A percentile compares a stretch with the other conserved stretches of the same genome.
Evolutionary conservation across 768 basidiomycete genomes (phyloP).

Genomic region (Mycena chlorophos): DNA sequence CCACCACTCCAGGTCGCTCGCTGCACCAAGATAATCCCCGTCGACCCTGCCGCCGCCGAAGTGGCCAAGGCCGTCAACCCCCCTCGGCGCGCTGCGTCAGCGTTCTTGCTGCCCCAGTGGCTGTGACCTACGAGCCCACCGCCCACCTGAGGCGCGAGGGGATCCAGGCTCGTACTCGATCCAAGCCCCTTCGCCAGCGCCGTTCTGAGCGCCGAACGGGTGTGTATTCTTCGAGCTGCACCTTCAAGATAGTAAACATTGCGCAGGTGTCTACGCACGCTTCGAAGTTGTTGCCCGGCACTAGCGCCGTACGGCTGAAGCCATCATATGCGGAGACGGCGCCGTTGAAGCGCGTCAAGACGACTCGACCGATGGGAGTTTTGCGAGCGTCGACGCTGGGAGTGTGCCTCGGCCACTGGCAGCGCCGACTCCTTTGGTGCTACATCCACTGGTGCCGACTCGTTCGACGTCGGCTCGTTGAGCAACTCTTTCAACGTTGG

Average conservation of each 20-base stretch:
- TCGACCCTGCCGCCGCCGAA: slow-evolving; percentile 74
- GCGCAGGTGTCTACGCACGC: neutral
- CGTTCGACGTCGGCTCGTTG: neutral
- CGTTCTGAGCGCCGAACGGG: neutral
- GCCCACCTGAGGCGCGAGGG: neutral
- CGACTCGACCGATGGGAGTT: neutral
- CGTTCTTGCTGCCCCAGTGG: neutral
- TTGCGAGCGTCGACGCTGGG: neutral
- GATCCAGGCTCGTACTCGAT: neutral
- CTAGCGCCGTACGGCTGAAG: neutral
- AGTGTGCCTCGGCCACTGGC: neutral
- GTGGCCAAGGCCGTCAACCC: slow-evolving; percentile 76
- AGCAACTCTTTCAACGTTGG: neutral
- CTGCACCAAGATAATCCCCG: slow-evolving; percentile 95
- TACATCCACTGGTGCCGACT: neutral
- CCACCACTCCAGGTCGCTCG: slow-evolving; percentile 96
- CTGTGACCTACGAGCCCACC: neutral
- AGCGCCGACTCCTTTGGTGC: neutral
- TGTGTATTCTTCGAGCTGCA: neutral
- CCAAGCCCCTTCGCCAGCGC: neutral
- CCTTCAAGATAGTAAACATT: neutral
- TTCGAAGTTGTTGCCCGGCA: neutral
- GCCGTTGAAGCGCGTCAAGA: neutral
- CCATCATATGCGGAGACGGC: neutral
- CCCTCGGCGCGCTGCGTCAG: slow-evolving; percentile 63